A percentile compares a stretch with the other conserved stretches of the same genome.
Conservation (phyloP, 2,329 filamentous ascomycete genomes). For the Penicillium sp. region DNA sequence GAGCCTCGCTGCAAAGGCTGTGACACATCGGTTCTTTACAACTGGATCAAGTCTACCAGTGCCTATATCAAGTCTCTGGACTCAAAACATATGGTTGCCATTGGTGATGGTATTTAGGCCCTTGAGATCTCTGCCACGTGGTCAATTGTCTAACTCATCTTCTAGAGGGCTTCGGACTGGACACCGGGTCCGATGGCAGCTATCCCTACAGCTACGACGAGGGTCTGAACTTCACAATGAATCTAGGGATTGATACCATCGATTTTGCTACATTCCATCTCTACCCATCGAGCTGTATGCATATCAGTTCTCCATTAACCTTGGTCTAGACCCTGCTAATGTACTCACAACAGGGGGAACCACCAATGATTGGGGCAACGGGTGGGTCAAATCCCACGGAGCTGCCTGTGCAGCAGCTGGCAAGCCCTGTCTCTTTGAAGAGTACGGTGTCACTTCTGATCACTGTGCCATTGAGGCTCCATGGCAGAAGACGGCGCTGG, state of each 20-base stretch:
- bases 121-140: background rate
- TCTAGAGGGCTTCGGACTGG: slow-evolving; percentile 56
- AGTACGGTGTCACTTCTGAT: slow-evolving; percentile 36
- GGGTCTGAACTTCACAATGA: slow-evolving; percentile 52
- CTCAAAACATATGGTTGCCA: slow-evolving; percentile 58
- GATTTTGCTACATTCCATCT: slow-evolving; percentile 58
- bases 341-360: slow-evolving; percentile 31
- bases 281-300: slow-evolving; percentile 48
- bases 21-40: slow-evolving; percentile 54
- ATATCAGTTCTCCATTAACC: background rate
- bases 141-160: background rate
- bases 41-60: slow-evolving; percentile 59
- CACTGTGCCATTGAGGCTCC: slow-evolving; percentile 30
- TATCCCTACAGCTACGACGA: slow-evolving; percentile 55
- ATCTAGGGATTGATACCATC: slow-evolving; percentile 53
- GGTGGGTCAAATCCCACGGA: slow-evolving; percentile 50
- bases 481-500: slow-evolving; percentile 39
- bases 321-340: background rate
- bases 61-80: slow-evolving; percentile 65
- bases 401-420: slow-evolving; percentile 36
- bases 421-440: slow-evolving; percentile 44
- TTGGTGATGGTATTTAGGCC: slow-evolving; percentile 50
- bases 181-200: slow-evolving; percentile 47
- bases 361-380: slow-evolving; percentile 44
- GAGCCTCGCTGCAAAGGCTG: slow-evolving; percentile 65